Evolutionary conservation across 169 alveolate genomes (phyloP).

Genomic region (Neospora caninum): DNA sequence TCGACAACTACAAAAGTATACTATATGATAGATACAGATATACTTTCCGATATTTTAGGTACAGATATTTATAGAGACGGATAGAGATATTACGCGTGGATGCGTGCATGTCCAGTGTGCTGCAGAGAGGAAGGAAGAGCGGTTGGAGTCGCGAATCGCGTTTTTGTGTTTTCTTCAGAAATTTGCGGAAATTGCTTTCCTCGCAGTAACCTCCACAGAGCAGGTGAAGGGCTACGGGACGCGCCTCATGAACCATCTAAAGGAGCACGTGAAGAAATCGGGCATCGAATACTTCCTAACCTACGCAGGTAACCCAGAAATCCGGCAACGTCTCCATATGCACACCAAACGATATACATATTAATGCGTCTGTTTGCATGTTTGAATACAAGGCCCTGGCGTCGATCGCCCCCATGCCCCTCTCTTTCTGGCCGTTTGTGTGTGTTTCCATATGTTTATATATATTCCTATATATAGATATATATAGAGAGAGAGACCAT

Average conservation of each 20-base stretch:
- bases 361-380: neutral
- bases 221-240: constrained; percentile 99
- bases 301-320: constrained; percentile 85
- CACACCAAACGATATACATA: neutral
- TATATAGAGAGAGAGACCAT: neutral
- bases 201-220: constrained; percentile 97
- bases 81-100: no score
- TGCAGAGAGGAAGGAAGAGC: no score
- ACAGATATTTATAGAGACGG: no score
- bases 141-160: neutral
- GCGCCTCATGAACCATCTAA: constrained; percentile 96
- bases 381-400: neutral
- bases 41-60: no score
- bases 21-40: no score
- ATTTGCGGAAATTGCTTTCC: constrained; percentile 98
- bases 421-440: neutral
- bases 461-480: neutral
- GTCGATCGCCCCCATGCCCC: neutral
- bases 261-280: constrained; percentile 93
- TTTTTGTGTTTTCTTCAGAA: constrained; percentile 74
- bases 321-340: neutral
- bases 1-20: no score
- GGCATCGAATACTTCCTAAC: constrained; percentile 95
- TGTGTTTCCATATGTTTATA: neutral
- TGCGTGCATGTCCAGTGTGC: no score